Percentiles rank a stretch among this genome's conserved stretches.
Evolutionary conservation across 2,329 filamentous ascomycete genomes (phyloP).

Genomic region (Alternaria dauci): DNA sequence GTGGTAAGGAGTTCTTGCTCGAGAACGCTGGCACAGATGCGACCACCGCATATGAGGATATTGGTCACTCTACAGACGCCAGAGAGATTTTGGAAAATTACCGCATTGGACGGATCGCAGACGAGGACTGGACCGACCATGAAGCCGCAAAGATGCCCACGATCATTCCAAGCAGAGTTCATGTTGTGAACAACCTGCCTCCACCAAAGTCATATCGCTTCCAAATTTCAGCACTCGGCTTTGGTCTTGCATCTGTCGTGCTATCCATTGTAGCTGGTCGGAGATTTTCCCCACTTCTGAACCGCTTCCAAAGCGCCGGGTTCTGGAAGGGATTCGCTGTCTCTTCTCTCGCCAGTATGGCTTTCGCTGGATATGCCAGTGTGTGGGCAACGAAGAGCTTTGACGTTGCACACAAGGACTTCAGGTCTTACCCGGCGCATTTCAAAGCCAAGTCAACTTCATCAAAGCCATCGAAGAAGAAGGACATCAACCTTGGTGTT

Average conservation of each 20-base stretch:
- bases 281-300: slow-evolving; percentile 15
- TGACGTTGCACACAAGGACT: slow-evolving; percentile 24
- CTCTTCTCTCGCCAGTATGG: slow-evolving; percentile 19
- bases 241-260: slow-evolving; percentile 13
- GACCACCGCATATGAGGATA: slow-evolving; percentile 55
- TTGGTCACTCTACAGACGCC: slow-evolving; percentile 59
- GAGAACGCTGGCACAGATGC: slow-evolving; percentile 57
- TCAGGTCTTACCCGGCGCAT: slow-evolving; percentile 23
- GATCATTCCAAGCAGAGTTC: slow-evolving; percentile 25
- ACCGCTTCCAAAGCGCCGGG: slow-evolving; percentile 15
- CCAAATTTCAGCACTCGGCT: slow-evolving; percentile 13
- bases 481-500: slow-evolving; percentile 52
- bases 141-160: slow-evolving; percentile 50
- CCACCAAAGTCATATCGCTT: slow-evolving; percentile 15
- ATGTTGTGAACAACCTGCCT: slow-evolving; percentile 24
- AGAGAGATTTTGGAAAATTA: slow-evolving; percentile 53
- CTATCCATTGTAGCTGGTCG: slow-evolving; percentile 13
- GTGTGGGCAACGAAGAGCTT: slow-evolving; percentile 21
- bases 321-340: slow-evolving; percentile 27
- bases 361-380: slow-evolving; percentile 15
- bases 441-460: slow-evolving; percentile 21
- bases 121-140: slow-evolving; percentile 27
- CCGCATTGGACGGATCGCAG: slow-evolving; percentile 37
- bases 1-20: slow-evolving; percentile 52
- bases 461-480: slow-evolving; percentile 14